These are phyloP conservation scores for Glycine latifolia DNA, from an alignment of 306 rosid species.

Conservation along the genomic window DNA sequence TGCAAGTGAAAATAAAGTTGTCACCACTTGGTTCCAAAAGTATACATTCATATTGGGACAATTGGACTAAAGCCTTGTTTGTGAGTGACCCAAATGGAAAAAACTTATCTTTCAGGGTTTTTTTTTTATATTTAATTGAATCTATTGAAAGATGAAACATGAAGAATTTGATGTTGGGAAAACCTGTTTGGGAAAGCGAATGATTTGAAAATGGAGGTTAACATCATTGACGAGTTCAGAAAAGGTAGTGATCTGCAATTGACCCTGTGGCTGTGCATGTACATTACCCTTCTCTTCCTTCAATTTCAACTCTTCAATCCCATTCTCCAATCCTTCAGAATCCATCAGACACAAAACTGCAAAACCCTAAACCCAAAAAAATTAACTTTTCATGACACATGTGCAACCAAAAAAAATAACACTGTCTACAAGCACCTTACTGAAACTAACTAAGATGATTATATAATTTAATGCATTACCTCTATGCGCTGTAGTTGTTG, in stretches of 20 bases:
- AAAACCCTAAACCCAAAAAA: constrained; percentile 27
- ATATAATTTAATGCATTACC: neutral
- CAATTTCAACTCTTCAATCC: constrained; percentile 43
- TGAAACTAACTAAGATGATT: neutral
- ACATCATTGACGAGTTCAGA: constrained; percentile 75
- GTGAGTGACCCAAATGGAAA: neutral
- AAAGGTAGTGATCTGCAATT: constrained; percentile 68
- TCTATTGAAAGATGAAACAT: neutral
- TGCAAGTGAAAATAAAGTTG: neutral
- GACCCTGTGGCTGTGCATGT: constrained; percentile 2
- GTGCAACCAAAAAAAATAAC: neutral
- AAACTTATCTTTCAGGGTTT: neutral
- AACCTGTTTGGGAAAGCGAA: constrained; percentile 81
- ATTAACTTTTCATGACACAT: neutral
- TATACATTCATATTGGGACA: neutral
- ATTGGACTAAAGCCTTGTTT: neutral
- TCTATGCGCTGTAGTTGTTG: neutral
- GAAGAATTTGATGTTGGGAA: neutral
- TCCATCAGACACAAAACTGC: constrained; percentile 43
- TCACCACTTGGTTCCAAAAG: neutral
- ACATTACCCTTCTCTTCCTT: constrained; percentile 9
- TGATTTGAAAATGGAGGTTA: constrained; percentile 78
- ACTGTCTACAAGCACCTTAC: neutral
- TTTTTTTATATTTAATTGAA: neutral
- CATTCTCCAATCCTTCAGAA: constrained; percentile 35